Base-by-base conservation (phyloP, 768 basidiomycete species). In the Phylloporus arenicola region DNA sequence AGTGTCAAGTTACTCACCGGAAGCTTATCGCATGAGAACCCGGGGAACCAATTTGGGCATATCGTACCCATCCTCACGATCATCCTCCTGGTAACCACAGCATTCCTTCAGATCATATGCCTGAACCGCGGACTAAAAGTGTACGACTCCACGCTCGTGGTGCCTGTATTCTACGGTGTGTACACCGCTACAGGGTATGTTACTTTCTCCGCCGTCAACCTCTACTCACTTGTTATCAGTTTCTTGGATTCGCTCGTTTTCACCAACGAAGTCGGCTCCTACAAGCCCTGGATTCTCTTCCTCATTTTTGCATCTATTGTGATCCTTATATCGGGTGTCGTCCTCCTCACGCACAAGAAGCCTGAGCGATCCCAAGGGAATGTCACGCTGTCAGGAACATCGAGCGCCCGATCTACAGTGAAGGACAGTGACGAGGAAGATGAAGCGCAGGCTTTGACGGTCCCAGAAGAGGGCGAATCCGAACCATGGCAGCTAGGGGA, bases 141-240 rank as follows among this genome's bases (percentile, higher is more conserved):
- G 9, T 94, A 94, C 58, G 93, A 92, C 61, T 90, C 88, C 16
- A 91, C 89, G 0, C 69, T 96, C 1, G 92, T 96, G 16, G 93
- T 96, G 0, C 94, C 95, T 0, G 85, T 94, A 13, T 96, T 97
- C 65, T 97, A 95, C 63, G 92, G 92, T 10, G 83, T 92, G 10
- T 94, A 93, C 62, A 93, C 91, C 0, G 87, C 86, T 3, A 77
- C 80, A 20, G 89, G 90, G 81, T 88, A 64, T 40, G 77, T 69
- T 33, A 3, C n/a, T n/a, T 46, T 16, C 19, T 25, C 30, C 24
- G 10, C 1, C 7, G 20, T 33, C 45, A 22, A 48, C 38, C 33
- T 45, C 10, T 46, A 50, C 39, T 59, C 14, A 62, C 47, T 27
- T 33, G 47, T 42, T 22, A 8, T 14, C 34, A 81, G 79, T 16